Conservation (phyloP, 2,329 filamentous ascomycete species). For the Monascus ruber region DNA sequence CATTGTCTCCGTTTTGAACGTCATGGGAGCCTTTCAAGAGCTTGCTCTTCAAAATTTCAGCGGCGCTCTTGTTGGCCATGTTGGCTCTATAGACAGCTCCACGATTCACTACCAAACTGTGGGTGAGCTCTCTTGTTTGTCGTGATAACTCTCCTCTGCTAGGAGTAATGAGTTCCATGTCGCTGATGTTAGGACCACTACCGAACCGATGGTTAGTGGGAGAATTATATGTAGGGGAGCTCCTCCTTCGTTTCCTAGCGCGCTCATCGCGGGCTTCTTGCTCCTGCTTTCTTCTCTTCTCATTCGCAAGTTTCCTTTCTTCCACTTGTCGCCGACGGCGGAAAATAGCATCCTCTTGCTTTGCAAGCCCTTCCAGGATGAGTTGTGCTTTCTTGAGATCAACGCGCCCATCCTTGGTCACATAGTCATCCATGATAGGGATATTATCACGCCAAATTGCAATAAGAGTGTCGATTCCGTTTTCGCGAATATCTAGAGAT, state of each 20-base stretch:
- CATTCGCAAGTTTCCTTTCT: constrained; percentile 67
- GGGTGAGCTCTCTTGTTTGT: constrained; percentile 56
- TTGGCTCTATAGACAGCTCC: constrained; percentile 57
- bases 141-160: constrained; percentile 42
- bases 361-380: constrained; percentile 78
- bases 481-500: constrained; percentile 93
- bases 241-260: constrained; percentile 31
- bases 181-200: constrained; percentile 29
- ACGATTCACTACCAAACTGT: constrained; percentile 78
- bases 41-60: constrained; percentile 73
- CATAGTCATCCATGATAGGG: constrained; percentile 82
- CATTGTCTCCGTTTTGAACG: constrained; percentile 15
- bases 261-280: constrained; percentile 42
- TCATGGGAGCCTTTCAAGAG: constrained; percentile 42
- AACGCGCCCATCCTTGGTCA: constrained; percentile 90
- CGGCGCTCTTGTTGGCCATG: constrained; percentile 85
- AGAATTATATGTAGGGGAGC: constrained; percentile 33
- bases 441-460: constrained; percentile 96
- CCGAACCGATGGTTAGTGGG: constrained; percentile 13
- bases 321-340: constrained; percentile 75
- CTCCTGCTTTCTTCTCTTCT: constrained; percentile 66
- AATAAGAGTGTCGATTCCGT: constrained; percentile 90
- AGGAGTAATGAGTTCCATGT: constrained; percentile 48
- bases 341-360: constrained; percentile 91
- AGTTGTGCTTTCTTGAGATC: constrained; percentile 76